Base-by-base conservation (phyloP, 768 basidiomycete species). In the Hirschioporus abietinus region DNA sequence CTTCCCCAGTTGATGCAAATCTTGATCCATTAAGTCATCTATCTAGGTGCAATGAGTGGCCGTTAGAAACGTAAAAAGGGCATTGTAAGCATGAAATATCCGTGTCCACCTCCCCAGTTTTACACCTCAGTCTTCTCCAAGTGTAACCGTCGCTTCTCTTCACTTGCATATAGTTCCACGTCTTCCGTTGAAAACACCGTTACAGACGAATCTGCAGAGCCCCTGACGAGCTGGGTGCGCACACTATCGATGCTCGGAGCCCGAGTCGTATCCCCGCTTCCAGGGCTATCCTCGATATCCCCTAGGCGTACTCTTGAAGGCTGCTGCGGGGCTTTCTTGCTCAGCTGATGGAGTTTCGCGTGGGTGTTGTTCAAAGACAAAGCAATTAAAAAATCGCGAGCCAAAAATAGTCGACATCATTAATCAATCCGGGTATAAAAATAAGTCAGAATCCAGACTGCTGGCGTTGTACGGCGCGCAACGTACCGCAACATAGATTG, bases 401-500 rank as follows among this genome's bases (percentile, higher is more conserved):
- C 30, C 30, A 30, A 30, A 30, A 3, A 30, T 30, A 30, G 30
- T 30, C 30, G 30, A 30, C 8, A 30, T 30, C 30, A 30, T 30
- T 30, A 8, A 30, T 30, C 30, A 8, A 52, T 20, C 42, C 30
- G 30, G 30, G 42, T 1, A 15, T 52, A 52, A 52, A 52, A 52
- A 20, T 12, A 52, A 52, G 42, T 52, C 42, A 52, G 42, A 3
- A 15, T 52, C 20, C 15, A 52, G 20, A 52, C 42, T 15, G 20
- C 12, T 15, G 42, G 20, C 42, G 3, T 5, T 52, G 20, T 20
- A 52, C 42, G 20, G 42, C 42, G 20, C 42, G 15, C 20, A 12
- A 52, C 42, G 42, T 75, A 92, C 89, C 9, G 85, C 89, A 35
- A 89, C 84, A 72, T 85, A 91, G 26, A 88, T 68, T 0, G 90